A percentile compares a stretch with the other conserved stretches of the same genome.
phyloP scores from a whole-genome alignment of 345 rosid genomes.

The Eucalyptus erythrocorys region DNA sequence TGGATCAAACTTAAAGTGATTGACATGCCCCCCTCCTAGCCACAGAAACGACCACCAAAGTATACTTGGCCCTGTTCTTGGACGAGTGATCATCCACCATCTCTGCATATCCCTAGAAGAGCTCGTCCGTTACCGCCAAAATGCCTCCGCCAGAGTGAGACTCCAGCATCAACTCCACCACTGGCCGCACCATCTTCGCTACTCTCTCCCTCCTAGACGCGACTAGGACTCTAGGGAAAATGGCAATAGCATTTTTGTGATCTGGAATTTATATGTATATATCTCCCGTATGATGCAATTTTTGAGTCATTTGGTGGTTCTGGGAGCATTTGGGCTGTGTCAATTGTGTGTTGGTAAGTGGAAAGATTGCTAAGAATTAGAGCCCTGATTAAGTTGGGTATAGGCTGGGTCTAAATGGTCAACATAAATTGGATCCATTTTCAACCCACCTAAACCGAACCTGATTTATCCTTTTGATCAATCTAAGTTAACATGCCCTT shows the following conservation, averaged over 20 bases:
- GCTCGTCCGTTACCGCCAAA: conserved; percentile 2
- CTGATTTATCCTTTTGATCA: neutral
- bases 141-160: conserved; percentile 26
- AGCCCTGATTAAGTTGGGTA: neutral
- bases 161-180: conserved; percentile 55
- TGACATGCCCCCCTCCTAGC: conserved; percentile 4
- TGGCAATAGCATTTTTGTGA: neutral
- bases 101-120: neutral
- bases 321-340: neutral
- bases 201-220: conserved; percentile 17
- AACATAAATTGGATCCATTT: neutral
- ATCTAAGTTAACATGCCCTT: neutral
- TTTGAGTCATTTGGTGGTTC: neutral
- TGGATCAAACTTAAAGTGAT: neutral
- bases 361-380: neutral
- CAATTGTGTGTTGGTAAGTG: neutral
- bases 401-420: fast-evolving
- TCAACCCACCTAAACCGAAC: neutral
- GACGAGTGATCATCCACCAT: conserved; percentile 19
- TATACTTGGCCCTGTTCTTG: conserved; percentile 8
- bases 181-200: conserved; percentile 54
- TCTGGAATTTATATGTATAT: too few relatives aligned
- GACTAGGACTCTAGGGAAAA: neutral
- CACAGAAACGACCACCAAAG: conserved; percentile 25
- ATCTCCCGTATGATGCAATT: neutral